Evolutionary conservation across 176 grass and related monocot species (phyloP), one percentile per base, ranked within the genome.

Genomic region (Ananas comosus): DNA sequence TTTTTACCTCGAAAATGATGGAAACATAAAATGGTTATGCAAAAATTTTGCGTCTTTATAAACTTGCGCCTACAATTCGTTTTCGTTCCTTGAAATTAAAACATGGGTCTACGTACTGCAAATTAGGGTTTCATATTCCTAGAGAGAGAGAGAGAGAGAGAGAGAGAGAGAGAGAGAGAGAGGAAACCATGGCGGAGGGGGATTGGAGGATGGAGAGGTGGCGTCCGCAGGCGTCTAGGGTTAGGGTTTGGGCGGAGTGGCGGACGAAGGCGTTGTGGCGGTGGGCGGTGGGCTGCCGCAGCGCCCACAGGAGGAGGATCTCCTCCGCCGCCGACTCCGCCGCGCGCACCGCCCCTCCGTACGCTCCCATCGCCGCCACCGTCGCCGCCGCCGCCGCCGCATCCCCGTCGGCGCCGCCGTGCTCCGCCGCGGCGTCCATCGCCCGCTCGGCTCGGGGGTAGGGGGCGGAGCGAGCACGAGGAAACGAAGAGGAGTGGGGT

Each of bases 181-280:
- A 11, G 27, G 28, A 11, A 42, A 76, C 78, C 74, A 86, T 88
- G 78, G 86, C 91, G 59, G 82, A 88, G 8, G 94, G 89, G 9
- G 86, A 92, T 70, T 90, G 89, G 81, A 83, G 81, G 53, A 92
- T 77, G 16, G 77, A 74, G 48, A 97, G 71, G 65, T 68, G 81
- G 1, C 79, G 86, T 12, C 81, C 82, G 69, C 93, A 92, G 76
- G 88, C 87, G 57, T 97, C 89, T 51, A 97, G 72, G 61, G 74
- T 48, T 25, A 92, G 76, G 10, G 84, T 49, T 49, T 77, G 74
- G n/a, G 74, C 66, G 11, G 74, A 77, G 61, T 92, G 89, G 2
- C 79, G 71, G 69, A 92, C 93, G 79, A 92, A 78, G 17, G 84
- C 80, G 74, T 92, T 97, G 13, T 90, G 87, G 4, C 84, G 81